These are phyloP conservation scores for Arctium minus DNA, from an alignment of 129 eudicot species.

Conservation along the genomic window DNA sequence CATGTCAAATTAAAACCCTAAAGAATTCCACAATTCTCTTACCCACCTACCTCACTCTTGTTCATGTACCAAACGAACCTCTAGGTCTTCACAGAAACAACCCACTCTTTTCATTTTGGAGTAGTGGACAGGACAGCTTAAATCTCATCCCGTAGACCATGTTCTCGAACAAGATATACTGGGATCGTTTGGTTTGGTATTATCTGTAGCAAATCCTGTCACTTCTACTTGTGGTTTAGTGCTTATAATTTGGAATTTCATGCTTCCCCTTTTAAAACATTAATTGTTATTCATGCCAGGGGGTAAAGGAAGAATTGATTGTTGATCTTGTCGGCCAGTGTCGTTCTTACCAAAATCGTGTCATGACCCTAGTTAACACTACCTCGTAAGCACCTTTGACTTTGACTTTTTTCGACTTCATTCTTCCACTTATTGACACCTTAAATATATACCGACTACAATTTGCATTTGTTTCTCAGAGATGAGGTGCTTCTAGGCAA, in stretches of 20 bases:
- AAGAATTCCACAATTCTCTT: not conserved
- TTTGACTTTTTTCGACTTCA: not conserved
- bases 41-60: too few relatives aligned
- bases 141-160: too few relatives aligned
- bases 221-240: not conserved
- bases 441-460: not conserved
- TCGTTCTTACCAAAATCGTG: slow-evolving; percentile 77
- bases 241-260: not conserved
- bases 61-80: too few relatives aligned
- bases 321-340: slow-evolving; percentile 92
- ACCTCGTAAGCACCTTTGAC: slow-evolving; percentile 46
- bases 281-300: slow-evolving; percentile 32
- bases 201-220: not conserved
- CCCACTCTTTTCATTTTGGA: too few relatives aligned
- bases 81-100: too few relatives aligned
- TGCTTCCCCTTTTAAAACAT: not conserved
- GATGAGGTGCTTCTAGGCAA: slow-evolving; percentile 58
- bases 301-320: slow-evolving; percentile 68
- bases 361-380: slow-evolving; percentile 72
- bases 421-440: not conserved
- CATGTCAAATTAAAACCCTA: not conserved
- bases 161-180: not conserved
- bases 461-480: slow-evolving; percentile 25
- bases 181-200: not conserved
- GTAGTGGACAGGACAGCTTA: too few relatives aligned